Conservation (phyloP, 2,329 filamentous ascomycete genomes). For the Botrytis hyacinthi region DNA sequence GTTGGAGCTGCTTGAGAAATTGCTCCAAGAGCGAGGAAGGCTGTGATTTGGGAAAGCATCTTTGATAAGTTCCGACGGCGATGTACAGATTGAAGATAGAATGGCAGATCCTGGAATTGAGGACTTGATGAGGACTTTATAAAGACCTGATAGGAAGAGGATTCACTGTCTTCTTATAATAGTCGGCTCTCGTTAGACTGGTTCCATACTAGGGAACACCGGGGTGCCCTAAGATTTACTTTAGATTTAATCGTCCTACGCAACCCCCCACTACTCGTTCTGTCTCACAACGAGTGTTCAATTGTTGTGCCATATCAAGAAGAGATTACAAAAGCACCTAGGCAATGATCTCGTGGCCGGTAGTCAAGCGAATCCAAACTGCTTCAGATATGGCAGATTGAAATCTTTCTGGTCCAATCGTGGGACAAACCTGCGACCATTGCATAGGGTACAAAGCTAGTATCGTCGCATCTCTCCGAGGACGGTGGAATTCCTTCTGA, state of each 20-base stretch:
- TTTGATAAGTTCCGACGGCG: conserved; percentile 17
- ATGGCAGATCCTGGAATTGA: conserved; percentile 13
- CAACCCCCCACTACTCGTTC: background rate
- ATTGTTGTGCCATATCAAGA: background rate
- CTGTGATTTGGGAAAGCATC: conserved; percentile 33
- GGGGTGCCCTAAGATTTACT: background rate
- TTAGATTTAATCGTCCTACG: background rate
- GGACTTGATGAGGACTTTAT: conserved; percentile 20
- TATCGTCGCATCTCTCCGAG: background rate
- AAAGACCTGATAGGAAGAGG: conserved; percentile 16
- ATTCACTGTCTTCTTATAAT: conserved; percentile 28
- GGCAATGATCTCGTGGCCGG: background rate
- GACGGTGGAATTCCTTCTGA: background rate
- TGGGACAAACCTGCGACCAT: background rate
- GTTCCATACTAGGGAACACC: conserved; percentile 7
- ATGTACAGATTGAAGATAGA: conserved; percentile 20
- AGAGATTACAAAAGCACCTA: background rate
- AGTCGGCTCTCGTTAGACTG: too few relatives aligned
- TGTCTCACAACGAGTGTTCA: background rate
- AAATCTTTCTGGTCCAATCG: background rate
- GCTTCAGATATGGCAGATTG: conserved; percentile 17
- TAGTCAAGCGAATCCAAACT: conserved; percentile 2
- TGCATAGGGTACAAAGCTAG: conserved; percentile 2
- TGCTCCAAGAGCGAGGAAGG: conserved; percentile 32
- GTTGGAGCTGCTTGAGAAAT: conserved; percentile 30